Evolutionary conservation across 257 asterid genomes (phyloP), one percentile per base, ranked within the genome.

Genomic region (Solanum virginianum): DNA sequence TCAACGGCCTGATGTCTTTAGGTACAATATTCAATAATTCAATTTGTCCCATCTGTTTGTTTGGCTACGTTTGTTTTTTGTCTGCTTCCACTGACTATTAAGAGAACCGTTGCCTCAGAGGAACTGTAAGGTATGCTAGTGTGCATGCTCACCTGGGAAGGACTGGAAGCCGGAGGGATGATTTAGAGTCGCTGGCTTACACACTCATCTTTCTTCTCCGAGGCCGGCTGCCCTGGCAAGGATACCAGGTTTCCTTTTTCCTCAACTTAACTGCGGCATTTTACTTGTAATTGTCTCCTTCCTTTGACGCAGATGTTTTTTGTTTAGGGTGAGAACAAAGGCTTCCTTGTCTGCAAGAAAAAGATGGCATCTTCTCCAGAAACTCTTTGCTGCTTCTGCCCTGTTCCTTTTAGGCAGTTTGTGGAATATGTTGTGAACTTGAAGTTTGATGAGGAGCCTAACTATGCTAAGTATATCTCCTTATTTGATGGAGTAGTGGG

Each of bases 1-100:
- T 86, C 97, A 93, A 71, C 89, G 94, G 20, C 98, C 97, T 24
- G 95, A 92, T 89, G 91, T 92, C 26, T 94, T 94, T 81, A 94
- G 98, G 98, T 94, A 81, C 66, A 69, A 16, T 54, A 68, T 39
- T 66, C 72, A 55, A 77, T 39, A 51, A 16, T n/a, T 36, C 14
- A 32, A 75, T 51, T 17, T 51, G 47, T 84, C 60, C 82, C 8
- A 75, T n/a, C 53, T 82, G 29, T 32, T 24, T 56, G 20, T 16
- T 83, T 63, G 49, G 15, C 53, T 84, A 53, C 82, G 15, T 53
- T 66, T 15, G 53, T 49, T 75, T 75, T 75, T 47, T 22, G 81
- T 80, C 53, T 41, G 36, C 10, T 32, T 80, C 62, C 70, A 72
- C 80, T 80, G 70, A 59, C 68, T 49, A 20, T 26, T 66, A 85